Percentiles rank a stretch among this genome's conserved stretches.
These are phyloP conservation scores for Suhomyces yuchorum DNA, from an alignment of 1,139 yeast genomes.

Conservation along the genomic window DNA sequence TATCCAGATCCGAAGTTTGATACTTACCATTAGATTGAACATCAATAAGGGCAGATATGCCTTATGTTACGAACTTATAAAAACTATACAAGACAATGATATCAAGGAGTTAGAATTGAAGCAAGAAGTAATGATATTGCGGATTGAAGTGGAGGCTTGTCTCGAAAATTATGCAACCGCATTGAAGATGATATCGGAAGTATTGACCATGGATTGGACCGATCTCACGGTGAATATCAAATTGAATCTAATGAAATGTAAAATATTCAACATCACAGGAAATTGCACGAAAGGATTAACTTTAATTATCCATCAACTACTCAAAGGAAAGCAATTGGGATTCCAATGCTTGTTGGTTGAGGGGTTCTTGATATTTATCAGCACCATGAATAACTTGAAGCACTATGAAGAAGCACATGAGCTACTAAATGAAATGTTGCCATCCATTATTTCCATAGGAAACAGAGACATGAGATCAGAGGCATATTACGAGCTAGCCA, in stretches of 20 bases:
- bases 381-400: constrained; percentile 38
- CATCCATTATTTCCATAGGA: constrained; percentile 39
- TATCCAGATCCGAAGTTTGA: constrained; percentile 39
- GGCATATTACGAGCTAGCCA: constrained; percentile 43
- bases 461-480: constrained; percentile 36
- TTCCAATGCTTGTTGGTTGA: constrained; percentile 41
- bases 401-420: constrained; percentile 38
- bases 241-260: constrained; percentile 48
- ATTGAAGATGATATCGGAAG: constrained; percentile 33
- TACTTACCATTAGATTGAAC: constrained; percentile 39
- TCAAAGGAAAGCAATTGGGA: constrained; percentile 44
- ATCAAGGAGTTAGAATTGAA: constrained; percentile 35
- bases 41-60: constrained; percentile 39
- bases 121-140: constrained; percentile 30
- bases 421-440: constrained; percentile 40
- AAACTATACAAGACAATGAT: constrained; percentile 26
- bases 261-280: constrained; percentile 39
- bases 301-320: constrained; percentile 46
- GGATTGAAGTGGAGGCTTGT: constrained; percentile 23
- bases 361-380: constrained; percentile 41
- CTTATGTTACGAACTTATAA: constrained; percentile 27
- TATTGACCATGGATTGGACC: constrained; percentile 25
- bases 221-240: constrained; percentile 45
- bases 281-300: constrained; percentile 46
- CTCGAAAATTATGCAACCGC: constrained; percentile 39